Evolutionary conservation across 73 alveolate species (phyloP).

Genomic region (Paramecium sonneborni): DNA sequence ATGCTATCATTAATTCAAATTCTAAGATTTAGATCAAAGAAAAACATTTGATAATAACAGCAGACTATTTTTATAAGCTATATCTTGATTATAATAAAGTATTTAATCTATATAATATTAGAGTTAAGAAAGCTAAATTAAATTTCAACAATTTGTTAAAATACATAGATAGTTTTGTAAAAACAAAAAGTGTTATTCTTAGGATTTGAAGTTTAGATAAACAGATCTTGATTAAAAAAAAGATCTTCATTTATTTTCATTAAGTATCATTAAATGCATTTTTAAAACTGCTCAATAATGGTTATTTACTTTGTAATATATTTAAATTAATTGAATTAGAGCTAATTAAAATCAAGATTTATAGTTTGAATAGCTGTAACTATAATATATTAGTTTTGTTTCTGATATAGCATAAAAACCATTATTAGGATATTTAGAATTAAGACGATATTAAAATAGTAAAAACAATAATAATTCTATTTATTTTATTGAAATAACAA

Average conservation of each 20-base stretch:
- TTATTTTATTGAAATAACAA: slow-evolving; percentile 44
- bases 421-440: slow-evolving; percentile 13
- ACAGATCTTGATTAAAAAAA: background rate
- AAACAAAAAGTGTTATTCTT: slow-evolving; percentile 17
- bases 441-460: background rate
- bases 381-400: slow-evolving; percentile 32
- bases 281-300: slow-evolving; percentile 29
- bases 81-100: slow-evolving; percentile 8
- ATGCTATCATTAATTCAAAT: background rate
- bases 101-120: background rate
- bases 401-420: slow-evolving; percentile 37
- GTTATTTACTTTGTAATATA: slow-evolving; percentile 26
- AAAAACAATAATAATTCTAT: slow-evolving; percentile 34
- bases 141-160: background rate
- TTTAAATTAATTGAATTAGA: background rate
- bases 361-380: slow-evolving; percentile 15
- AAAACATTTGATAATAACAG: slow-evolving; percentile 26
- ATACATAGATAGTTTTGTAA: background rate
- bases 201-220: background rate
- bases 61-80: background rate
- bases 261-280: slow-evolving; percentile 13
- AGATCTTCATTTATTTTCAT: background rate
- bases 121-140: background rate
- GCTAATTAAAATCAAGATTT: background rate
- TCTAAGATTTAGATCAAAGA: background rate